These are phyloP conservation scores for Phenoliferia sp. DNA, from an alignment of 1,284 basidiomycete species.

Conservation along the genomic window DNA sequence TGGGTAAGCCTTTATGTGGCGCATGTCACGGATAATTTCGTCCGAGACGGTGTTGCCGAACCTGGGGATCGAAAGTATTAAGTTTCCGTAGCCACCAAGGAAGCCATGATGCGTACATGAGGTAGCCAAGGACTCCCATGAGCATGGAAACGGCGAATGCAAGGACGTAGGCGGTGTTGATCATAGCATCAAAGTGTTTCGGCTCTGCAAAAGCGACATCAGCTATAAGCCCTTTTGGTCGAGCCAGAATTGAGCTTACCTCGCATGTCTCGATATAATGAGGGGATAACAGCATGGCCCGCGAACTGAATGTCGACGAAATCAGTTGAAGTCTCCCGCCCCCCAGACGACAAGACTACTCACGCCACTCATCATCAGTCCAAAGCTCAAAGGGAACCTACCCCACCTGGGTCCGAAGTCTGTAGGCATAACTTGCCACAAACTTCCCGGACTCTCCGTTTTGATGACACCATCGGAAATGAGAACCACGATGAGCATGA, in stretches of 20 bases:
- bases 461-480: conserved; percentile 80
- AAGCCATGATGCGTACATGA: conserved; percentile 54
- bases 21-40: conserved; percentile 79
- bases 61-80: conserved; percentile 1
- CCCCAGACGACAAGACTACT: conserved; percentile 35
- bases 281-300: conserved; percentile 89
- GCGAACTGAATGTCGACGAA: conserved; percentile 57
- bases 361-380: conserved; percentile 91
- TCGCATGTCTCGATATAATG: conserved; percentile 80
- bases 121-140: conserved; percentile 79
- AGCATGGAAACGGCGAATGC: conserved; percentile 72
- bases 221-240: too few relatives aligned
- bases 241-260: not conserved
- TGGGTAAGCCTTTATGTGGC: conserved; percentile 71
- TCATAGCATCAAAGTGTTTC: conserved; percentile 72
- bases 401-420: conserved; percentile 56
- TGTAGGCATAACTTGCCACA: conserved; percentile 70
- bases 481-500: conserved; percentile 72
- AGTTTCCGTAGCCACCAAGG: not conserved
- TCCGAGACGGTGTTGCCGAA: conserved; percentile 64
- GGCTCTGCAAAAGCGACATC: too few relatives aligned
- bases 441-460: conserved; percentile 69
- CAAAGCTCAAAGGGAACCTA: conserved; percentile 60
- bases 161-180: conserved; percentile 77
- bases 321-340: not conserved